A percentile compares a stretch with the other conserved stretches of the same genome.
phyloP scores from a whole-genome alignment of 257 asterid genomes.

The Fraxinus cuspidata region DNA sequence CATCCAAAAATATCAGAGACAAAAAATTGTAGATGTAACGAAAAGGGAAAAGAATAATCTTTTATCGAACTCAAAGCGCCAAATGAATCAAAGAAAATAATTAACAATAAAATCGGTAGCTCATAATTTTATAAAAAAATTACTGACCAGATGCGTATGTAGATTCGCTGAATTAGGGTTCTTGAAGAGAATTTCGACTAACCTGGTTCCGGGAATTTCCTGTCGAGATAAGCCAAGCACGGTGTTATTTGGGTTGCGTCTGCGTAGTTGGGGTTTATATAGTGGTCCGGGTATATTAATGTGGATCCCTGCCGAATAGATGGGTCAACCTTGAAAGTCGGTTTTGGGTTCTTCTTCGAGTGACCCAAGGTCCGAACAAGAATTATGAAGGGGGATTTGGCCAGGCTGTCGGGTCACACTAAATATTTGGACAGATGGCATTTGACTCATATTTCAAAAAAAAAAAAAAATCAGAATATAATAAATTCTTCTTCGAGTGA shows the following conservation, averaged over 20 bases:
- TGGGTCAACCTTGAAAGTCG: neutral
- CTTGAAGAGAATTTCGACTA: neutral
- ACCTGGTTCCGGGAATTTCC: conserved; percentile 21
- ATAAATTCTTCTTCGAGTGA: too few relatives aligned
- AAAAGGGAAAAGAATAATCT: neutral
- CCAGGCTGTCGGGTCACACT: too few relatives aligned
- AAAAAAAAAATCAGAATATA: too few relatives aligned
- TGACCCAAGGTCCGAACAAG: neutral
- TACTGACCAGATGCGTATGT: neutral
- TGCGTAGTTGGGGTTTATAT: neutral
- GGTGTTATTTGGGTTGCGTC: neutral
- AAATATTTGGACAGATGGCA: too few relatives aligned
- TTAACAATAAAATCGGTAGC: neutral
- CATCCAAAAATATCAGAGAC: neutral
- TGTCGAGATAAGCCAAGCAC: conserved; percentile 5
- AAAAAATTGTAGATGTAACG: neutral
- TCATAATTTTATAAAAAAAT: neutral
- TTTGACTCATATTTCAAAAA: too few relatives aligned
- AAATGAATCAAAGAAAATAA: neutral
- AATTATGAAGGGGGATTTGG: too few relatives aligned
- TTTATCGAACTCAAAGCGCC: neutral
- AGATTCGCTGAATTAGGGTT: conserved; percentile 19
- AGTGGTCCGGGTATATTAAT: neutral
- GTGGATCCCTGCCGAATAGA: conserved; percentile 19
- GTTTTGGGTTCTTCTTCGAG: neutral